A percentile compares a stretch with the other conserved stretches of the same genome.
Conservation (phyloP, 2,329 filamentous ascomycete species). For the Fusarium chlamydosporum region DNA sequence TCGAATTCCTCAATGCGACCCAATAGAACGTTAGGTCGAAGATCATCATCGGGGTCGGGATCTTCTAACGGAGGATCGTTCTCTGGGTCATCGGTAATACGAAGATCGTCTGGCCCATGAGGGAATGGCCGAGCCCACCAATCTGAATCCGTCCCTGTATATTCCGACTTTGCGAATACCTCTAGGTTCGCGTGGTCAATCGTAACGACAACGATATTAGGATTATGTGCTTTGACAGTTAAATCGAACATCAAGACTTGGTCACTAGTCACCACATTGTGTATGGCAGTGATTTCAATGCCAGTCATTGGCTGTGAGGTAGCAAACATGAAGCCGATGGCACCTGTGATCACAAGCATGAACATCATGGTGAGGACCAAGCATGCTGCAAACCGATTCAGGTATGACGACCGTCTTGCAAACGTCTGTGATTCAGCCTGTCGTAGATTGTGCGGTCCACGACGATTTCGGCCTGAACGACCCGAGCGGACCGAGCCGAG, state of each 20-base stretch:
- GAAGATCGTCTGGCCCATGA: slow-evolving; percentile 49
- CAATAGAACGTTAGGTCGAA: slow-evolving; percentile 85
- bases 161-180: slow-evolving; percentile 93
- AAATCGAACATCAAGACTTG: slow-evolving; percentile 96
- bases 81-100: slow-evolving; percentile 52
- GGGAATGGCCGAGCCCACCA: slow-evolving; percentile 65
- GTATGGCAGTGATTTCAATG: slow-evolving; percentile 83
- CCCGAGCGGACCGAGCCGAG: slow-evolving; percentile 72
- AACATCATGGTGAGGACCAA: slow-evolving; percentile 86
- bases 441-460: slow-evolving; percentile 69
- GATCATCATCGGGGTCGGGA: slow-evolving; percentile 73
- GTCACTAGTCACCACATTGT: slow-evolving; percentile 92
- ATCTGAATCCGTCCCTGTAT: slow-evolving; percentile 78
- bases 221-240: slow-evolving; percentile 88
- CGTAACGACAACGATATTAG: slow-evolving; percentile 90
- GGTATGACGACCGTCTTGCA: slow-evolving; percentile 72
- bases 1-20: slow-evolving; percentile 90
- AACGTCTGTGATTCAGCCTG: slow-evolving; percentile 82
- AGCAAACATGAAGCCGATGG: slow-evolving; percentile 89
- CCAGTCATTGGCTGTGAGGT: slow-evolving; percentile 88
- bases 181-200: slow-evolving; percentile 90
- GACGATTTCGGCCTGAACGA: slow-evolving; percentile 71
- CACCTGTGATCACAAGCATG: slow-evolving; percentile 84
- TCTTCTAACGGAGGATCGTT: slow-evolving; percentile 66
- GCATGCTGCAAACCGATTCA: slow-evolving; percentile 86